These are phyloP conservation scores for Fraxinus floribunda DNA, from an alignment of 305 asterid species.

Conservation along the genomic window DNA sequence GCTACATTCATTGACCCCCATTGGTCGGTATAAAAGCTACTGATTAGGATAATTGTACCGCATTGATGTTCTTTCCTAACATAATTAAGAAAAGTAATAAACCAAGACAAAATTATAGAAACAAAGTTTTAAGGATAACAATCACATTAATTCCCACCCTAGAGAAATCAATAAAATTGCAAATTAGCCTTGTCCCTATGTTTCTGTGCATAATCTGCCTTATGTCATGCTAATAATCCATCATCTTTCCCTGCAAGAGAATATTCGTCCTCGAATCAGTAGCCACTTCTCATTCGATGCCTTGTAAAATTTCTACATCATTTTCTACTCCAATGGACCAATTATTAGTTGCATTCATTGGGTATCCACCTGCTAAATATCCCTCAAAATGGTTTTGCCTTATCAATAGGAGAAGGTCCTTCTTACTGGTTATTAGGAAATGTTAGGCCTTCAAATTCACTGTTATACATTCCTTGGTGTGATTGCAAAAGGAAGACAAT, in stretches of 20 bases:
- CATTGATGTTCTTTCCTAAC: not conserved
- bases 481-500: not conserved
- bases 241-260: not conserved
- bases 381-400: not conserved
- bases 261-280: not conserved
- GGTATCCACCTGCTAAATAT: not conserved
- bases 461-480: not conserved
- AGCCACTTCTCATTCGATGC: not conserved
- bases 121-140: not conserved
- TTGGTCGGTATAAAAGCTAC: not conserved
- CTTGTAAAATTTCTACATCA: not conserved
- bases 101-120: not conserved
- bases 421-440: not conserved
- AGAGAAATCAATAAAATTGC: not conserved
- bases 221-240: not conserved
- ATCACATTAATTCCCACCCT: not conserved
- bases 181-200: not conserved
- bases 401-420: not conserved
- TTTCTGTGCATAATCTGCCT: not conserved
- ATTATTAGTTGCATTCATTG: not conserved
- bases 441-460: not conserved
- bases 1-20: not conserved
- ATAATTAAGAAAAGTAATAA: not conserved
- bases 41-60: not conserved
- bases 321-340: not conserved